Evolutionary conservation across 2,329 filamentous ascomycete species (phyloP).

Genomic region (Zasmidium cellare): DNA sequence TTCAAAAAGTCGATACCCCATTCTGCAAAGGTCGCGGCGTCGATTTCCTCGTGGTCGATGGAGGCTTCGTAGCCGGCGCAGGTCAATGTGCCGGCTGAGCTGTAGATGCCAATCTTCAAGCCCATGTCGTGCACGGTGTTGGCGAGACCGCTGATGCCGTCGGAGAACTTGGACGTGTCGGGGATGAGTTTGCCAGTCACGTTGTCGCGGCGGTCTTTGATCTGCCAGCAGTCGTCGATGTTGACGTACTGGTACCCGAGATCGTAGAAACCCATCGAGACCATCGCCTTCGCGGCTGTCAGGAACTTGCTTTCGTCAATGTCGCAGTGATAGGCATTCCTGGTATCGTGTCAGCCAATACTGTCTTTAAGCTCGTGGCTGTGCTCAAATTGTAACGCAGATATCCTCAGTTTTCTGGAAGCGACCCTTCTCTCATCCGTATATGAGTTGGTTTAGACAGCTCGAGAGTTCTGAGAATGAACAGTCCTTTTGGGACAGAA

Average conservation of each 20-base stretch:
- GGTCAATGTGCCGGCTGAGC: not conserved
- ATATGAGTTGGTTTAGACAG: too few relatives aligned
- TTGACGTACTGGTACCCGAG: not conserved
- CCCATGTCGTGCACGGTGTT: not conserved
- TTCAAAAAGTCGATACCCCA: not conserved
- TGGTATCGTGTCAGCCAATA: not conserved
- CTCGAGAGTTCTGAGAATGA: too few relatives aligned
- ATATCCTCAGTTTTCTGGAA: too few relatives aligned
- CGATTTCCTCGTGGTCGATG: not conserved
- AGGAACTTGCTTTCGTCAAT: not conserved
- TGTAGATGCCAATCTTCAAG: not conserved
- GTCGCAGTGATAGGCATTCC: not conserved
- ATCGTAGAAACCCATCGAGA: not conserved
- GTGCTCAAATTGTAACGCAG: too few relatives aligned
- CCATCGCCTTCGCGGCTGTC: not conserved
- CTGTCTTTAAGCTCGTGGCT: not conserved
- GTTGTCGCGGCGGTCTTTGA: not conserved
- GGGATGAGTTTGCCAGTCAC: not conserved
- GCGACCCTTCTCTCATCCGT: too few relatives aligned
- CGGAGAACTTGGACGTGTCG: not conserved
- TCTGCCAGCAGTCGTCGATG: not conserved
- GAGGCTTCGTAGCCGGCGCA: not conserved
- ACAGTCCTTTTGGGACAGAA: too few relatives aligned
- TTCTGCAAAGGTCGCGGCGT: not conserved
- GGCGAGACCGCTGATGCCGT: not conserved